Evolutionary conservation across 139 green algal species (phyloP), one percentile per base, ranked within the genome.

Genomic region (Coelastrella sp.): DNA sequence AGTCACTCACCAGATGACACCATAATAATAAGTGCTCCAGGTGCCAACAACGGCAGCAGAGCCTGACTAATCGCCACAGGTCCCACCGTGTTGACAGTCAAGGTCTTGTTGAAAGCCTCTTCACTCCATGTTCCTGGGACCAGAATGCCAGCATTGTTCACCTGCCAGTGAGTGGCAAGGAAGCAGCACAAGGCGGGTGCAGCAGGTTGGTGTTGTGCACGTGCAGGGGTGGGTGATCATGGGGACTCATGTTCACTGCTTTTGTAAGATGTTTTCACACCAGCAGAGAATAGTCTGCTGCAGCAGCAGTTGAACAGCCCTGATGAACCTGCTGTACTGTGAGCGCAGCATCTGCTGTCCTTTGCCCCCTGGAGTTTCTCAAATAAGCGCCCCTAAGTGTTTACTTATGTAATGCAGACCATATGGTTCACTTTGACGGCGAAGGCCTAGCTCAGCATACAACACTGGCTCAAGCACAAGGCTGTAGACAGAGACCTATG

Each of bases 61-160:
- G 85, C 85, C 73, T 90, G 73, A 27, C 73, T 90, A 10, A 84
- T 22, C 7, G 20, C 15, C 11, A 90, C 25, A 12, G 85, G 85
- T 5, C 85, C 85, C 8, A 25, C 74, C 20, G 25, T 57, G 25
- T 90, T 90, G 59, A 84, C 59, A 49, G 73, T 24, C 58, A 90
- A n/a, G 0, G 85, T 90, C 20, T 49, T 83, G 57, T 83, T 61
- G 58, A 65, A 90, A 6, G 73, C 49, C 8, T 68, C 22, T 15
- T 83, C 19, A 63, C 75, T 60, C 85, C 85, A 90, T 0, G 14
- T 35, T 7, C 11, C 12, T 1, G 20, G 9, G 57, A 84, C 20
- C 4, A 90, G 59, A 35, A 90, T 84, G 25, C 85, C 85, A 56
- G 85, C 85, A 84, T 90, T 90, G 85, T 90, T 90, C 24, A 90